A percentile compares a stretch with the other conserved stretches of the same genome.
Conservation (phyloP, 495 filamentous ascomycete genomes). For the Clavariopsis aquatica region DNA sequence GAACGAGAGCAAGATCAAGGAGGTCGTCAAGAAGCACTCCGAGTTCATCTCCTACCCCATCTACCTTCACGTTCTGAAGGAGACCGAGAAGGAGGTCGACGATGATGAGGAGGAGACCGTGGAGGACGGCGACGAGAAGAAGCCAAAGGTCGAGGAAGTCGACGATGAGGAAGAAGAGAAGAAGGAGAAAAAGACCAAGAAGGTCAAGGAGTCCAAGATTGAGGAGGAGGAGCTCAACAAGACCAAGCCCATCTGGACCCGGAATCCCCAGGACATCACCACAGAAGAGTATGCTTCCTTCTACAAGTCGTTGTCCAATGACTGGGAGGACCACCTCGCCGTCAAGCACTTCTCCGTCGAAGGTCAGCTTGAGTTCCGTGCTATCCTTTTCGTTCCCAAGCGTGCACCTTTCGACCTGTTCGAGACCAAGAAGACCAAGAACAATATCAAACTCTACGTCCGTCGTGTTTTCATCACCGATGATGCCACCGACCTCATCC, state of each 20-base stretch:
- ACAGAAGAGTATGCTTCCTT: slow-evolving; percentile 97
- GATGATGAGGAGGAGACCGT: slow-evolving; percentile 83
- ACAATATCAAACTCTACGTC: slow-evolving; percentile 99
- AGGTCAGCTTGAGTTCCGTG: slow-evolving; percentile 99
- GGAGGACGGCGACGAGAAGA: slow-evolving; percentile 66
- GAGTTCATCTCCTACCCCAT: slow-evolving; percentile 99
- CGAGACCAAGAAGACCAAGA: slow-evolving; percentile 99
- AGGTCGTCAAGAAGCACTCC: slow-evolving; percentile 99
- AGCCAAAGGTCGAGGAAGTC: slow-evolving; percentile 85
- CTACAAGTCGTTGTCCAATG: slow-evolving; percentile 99
- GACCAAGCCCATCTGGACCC: slow-evolving; percentile 99
- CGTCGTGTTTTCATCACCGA: slow-evolving; percentile 99
- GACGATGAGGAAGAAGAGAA: slow-evolving; percentile 82
- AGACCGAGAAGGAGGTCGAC: slow-evolving; percentile 98
- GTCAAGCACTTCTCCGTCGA: slow-evolving; percentile 99
- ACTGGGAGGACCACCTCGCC: slow-evolving; percentile 99
- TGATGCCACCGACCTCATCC: slow-evolving; percentile 97
- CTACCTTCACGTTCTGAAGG: slow-evolving; percentile 98
- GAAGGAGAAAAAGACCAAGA: slow-evolving; percentile 97
- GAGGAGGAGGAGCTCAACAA: slow-evolving; percentile 99
- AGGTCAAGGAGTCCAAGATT: slow-evolving; percentile 96
- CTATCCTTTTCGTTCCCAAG: slow-evolving; percentile 99
- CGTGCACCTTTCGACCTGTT: slow-evolving; percentile 99
- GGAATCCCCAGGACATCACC: slow-evolving; percentile 93
- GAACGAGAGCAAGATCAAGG: slow-evolving; percentile 98